phyloP scores from a whole-genome alignment of 73 alveolate genomes.

The Paramecium octaurelia region DNA sequence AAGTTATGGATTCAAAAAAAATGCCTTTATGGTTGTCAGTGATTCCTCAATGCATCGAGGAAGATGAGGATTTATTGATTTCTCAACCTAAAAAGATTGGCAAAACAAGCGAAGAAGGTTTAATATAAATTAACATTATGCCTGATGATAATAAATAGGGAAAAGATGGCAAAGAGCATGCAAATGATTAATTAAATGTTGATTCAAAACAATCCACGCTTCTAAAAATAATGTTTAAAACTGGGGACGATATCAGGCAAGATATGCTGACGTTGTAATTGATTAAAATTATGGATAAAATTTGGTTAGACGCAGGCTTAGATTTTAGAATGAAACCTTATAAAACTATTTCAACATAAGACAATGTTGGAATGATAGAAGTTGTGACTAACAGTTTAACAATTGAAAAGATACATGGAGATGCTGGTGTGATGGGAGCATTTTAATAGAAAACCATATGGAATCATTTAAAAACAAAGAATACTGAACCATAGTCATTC shows the following conservation, averaged over 20 bases:
- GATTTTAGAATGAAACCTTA: slow-evolving; percentile 93
- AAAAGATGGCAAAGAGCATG: not conserved
- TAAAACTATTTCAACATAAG: slow-evolving; percentile 89
- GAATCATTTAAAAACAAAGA: slow-evolving; percentile 57
- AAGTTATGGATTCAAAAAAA: slow-evolving; percentile 58
- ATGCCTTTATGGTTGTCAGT: slow-evolving; percentile 60
- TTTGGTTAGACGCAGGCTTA: slow-evolving; percentile 92
- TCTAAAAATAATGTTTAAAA: slow-evolving; percentile 22
- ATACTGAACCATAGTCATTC: slow-evolving; percentile 54
- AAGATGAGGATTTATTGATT: not conserved
- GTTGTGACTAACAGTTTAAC: slow-evolving; percentile 79
- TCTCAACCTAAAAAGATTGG: not conserved
- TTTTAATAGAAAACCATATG: slow-evolving; percentile 66
- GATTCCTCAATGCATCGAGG: not conserved
- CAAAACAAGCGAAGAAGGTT: not conserved
- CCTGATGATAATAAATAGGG: not conserved
- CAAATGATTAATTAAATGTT: not conserved
- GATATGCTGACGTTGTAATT: slow-evolving; percentile 91
- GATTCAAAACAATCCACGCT: not conserved
- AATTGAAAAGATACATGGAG: slow-evolving; percentile 46
- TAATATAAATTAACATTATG: not conserved
- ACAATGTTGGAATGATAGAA: slow-evolving; percentile 93
- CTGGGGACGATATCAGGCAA: slow-evolving; percentile 97
- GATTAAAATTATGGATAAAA: slow-evolving; percentile 90
- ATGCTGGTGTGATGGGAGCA: slow-evolving; percentile 64